Percentiles rank a stretch among this genome's conserved stretches.
These are phyloP conservation scores for Fusarium sp. DNA, from an alignment of 2,329 filamentous ascomycete species.

Conservation along the genomic window DNA sequence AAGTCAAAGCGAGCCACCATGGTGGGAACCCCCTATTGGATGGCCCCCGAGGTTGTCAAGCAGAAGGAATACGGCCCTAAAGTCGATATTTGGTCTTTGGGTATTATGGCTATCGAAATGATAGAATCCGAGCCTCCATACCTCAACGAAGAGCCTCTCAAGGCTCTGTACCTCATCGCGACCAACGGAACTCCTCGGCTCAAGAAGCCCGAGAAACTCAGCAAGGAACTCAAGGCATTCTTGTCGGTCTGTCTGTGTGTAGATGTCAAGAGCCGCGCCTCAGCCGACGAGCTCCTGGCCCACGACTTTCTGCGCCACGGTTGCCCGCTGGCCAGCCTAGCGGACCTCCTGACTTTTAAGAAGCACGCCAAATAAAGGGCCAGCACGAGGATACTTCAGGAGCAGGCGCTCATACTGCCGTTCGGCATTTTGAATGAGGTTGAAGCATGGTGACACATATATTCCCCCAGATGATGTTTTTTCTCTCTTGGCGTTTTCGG, in stretches of 20 bases:
- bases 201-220: constrained; percentile 98
- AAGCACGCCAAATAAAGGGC: constrained; percentile 72
- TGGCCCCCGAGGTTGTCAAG: constrained; percentile 99
- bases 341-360: constrained; percentile 90
- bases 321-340: constrained; percentile 84
- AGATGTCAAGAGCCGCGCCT: constrained; percentile 93
- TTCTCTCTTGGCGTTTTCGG: constrained; percentile 49
- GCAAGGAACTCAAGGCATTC: constrained; percentile 98
- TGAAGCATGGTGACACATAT: constrained; percentile 48
- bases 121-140: constrained; percentile 99
- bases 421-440: constrained; percentile 44
- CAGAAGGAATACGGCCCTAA: constrained; percentile 99
- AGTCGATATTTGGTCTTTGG: constrained; percentile 98
- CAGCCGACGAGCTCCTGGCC: constrained; percentile 86
- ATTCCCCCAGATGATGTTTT: constrained; percentile 46
- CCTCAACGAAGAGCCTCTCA: constrained; percentile 96
- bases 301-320: constrained; percentile 97
- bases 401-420: constrained; percentile 37
- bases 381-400: constrained; percentile 33
- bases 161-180: constrained; percentile 96
- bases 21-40: constrained; percentile 99
- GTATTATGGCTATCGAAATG: constrained; percentile 99
- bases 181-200: constrained; percentile 96
- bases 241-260: constrained; percentile 96
- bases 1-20: constrained; percentile 98